Conservation (phyloP, 495 filamentous ascomycete species). For the Neurospora tetrasperma region DNA sequence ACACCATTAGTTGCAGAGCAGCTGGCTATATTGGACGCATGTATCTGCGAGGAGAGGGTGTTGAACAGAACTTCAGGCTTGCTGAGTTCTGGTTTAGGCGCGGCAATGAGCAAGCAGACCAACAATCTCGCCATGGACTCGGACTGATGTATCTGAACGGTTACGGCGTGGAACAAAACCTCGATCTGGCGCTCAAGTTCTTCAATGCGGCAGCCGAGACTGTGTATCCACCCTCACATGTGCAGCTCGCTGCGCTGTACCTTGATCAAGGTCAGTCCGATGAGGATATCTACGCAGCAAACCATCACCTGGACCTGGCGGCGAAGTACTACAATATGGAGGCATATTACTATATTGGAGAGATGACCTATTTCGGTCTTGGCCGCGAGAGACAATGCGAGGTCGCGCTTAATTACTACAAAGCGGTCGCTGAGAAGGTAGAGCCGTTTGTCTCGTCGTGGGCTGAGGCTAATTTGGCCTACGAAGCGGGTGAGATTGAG, state of each 20-base stretch:
- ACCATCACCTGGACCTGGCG: slow-evolving; percentile 85
- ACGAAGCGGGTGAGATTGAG: slow-evolving; percentile 76
- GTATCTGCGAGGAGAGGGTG: slow-evolving; percentile 86
- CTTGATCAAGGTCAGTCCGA: slow-evolving; percentile 77
- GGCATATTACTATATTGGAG: slow-evolving; percentile 89
- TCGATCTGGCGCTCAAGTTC: slow-evolving; percentile 61
- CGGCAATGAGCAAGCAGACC: slow-evolving; percentile 68
- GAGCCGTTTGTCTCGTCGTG: slow-evolving; percentile 80
- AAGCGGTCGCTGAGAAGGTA: slow-evolving; percentile 83
- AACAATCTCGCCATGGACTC: slow-evolving; percentile 75
- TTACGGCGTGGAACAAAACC: slow-evolving; percentile 65
- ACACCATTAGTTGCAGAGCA: slow-evolving; percentile 78
- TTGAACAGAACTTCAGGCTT: slow-evolving; percentile 63
- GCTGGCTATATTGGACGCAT: slow-evolving; percentile 89
- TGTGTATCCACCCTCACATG: slow-evolving; percentile 73
- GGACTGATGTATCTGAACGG: slow-evolving; percentile 84
- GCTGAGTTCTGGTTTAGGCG: slow-evolving; percentile 82
- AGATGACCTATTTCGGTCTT: slow-evolving; percentile 73
- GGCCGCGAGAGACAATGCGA: slow-evolving; percentile 72
- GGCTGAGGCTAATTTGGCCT: slow-evolving; percentile 75
- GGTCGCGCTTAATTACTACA: slow-evolving; percentile 81
- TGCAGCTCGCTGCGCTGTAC: slow-evolving; percentile 74
- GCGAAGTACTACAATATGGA: slow-evolving; percentile 82
- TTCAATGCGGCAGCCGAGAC: slow-evolving; percentile 79
- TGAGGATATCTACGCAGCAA: slow-evolving; percentile 49